Percentiles rank a stretch among this genome's conserved stretches.
phyloP scores from a whole-genome alignment of 2,329 filamentous ascomycete species.

The Apiospora koreana region DNA sequence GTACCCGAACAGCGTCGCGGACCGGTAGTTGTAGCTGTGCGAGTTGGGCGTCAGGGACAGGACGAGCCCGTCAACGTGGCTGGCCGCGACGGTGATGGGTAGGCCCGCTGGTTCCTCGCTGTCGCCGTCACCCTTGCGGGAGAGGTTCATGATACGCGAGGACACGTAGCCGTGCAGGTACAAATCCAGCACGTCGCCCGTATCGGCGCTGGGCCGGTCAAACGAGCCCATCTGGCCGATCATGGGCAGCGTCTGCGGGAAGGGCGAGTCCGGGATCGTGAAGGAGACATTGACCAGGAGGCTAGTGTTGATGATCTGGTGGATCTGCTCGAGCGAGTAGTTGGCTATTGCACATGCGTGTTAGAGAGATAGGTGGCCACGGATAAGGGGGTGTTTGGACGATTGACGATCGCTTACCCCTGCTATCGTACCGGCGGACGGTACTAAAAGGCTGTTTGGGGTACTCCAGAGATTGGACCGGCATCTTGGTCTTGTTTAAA shows the following conservation, averaged over 20 bases:
- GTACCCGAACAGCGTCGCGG: constrained; percentile 75
- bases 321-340: constrained; percentile 74
- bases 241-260: constrained; percentile 81
- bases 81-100: constrained; percentile 72
- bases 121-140: constrained; percentile 35
- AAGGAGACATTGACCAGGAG: constrained; percentile 82
- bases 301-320: constrained; percentile 73
- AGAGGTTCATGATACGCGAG: constrained; percentile 72
- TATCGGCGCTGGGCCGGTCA: constrained; percentile 57
- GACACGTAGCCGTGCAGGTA: constrained; percentile 88
- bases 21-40: constrained; percentile 87
- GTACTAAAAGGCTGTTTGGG: constrained; percentile 65
- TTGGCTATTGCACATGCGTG: constrained; percentile 46
- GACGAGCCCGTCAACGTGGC: constrained; percentile 77
- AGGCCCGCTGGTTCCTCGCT: constrained; percentile 50
- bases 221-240: constrained; percentile 81
- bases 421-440: constrained; percentile 65
- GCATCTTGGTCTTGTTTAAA: constrained; percentile 35
- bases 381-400: not conserved
- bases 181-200: constrained; percentile 68
- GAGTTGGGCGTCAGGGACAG: constrained; percentile 77
- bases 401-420: constrained; percentile 47
- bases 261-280: constrained; percentile 62
- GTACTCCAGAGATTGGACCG: constrained; percentile 53
- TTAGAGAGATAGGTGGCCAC: not conserved